phyloP scores from a whole-genome alignment of 2,329 filamentous ascomycete genomes.

The Scorias spongiosa region DNA sequence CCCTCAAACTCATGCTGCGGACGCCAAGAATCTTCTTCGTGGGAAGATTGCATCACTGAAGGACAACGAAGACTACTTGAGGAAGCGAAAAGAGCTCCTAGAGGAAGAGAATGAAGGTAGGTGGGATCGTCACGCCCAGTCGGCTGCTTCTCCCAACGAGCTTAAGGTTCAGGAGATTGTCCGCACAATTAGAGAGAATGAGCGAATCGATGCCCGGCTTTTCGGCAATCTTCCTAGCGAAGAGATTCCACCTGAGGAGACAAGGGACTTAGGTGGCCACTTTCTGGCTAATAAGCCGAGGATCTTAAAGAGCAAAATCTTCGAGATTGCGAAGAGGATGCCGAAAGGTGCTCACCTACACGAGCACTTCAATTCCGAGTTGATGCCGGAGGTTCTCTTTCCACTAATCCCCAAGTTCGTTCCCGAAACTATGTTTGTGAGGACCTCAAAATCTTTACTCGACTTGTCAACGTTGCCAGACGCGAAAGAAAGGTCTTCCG shows the following conservation, averaged over 20 bases:
- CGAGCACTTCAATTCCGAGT: conserved; percentile 64
- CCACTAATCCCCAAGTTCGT: conserved; percentile 32
- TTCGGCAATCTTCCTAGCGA: conserved; percentile 30
- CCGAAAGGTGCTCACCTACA: conserved; percentile 62
- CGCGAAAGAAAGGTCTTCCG: conserved; percentile 26
- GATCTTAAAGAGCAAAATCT: conserved; percentile 39
- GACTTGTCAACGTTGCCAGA: conserved; percentile 26
- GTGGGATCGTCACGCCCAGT: conserved; percentile 23
- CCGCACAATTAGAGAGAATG: conserved; percentile 25
- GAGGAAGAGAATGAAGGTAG: conserved; percentile 15
- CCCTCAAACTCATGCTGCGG: too few relatives aligned
- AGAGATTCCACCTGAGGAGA: conserved; percentile 21
- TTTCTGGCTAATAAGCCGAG: conserved; percentile 29
- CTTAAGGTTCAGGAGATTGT: conserved; percentile 21
- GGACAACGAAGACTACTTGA: conserved; percentile 9
- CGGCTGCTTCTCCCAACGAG: background rate
- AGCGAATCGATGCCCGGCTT: conserved; percentile 20
- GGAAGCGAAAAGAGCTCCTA: conserved; percentile 15
- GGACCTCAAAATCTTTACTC: conserved; percentile 40
- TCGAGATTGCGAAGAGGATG: conserved; percentile 40
- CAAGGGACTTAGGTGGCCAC: conserved; percentile 32
- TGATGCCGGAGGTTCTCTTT: conserved; percentile 47
- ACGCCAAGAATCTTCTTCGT: conserved; percentile 1
- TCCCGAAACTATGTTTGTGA: conserved; percentile 50
- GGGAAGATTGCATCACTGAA: conserved; percentile 2